Evolutionary conservation across 2,329 filamentous ascomycete genomes (phyloP).

Genomic region (Coniella lustricola): DNA sequence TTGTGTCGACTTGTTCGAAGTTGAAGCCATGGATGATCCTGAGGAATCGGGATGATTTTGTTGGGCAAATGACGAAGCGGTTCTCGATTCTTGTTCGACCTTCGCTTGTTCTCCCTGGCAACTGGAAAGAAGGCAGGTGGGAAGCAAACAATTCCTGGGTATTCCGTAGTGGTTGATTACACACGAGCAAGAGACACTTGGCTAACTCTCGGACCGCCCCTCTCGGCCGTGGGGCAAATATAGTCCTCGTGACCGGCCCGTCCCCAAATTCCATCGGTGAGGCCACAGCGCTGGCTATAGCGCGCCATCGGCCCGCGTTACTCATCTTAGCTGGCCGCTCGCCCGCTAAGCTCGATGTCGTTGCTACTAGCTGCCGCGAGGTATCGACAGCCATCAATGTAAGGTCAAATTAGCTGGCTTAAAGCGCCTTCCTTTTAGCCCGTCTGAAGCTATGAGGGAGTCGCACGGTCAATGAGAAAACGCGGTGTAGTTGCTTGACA

Average conservation of each 20-base stretch:
- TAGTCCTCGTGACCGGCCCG: constrained; percentile 34
- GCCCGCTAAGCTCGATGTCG: constrained; percentile 25
- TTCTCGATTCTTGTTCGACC: too few relatives aligned
- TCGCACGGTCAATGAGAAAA: not conserved
- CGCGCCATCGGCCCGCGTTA: constrained; percentile 24
- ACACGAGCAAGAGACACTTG: not conserved
- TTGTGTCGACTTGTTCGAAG: too few relatives aligned
- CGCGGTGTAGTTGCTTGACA: too few relatives aligned
- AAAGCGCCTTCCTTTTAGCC: too few relatives aligned
- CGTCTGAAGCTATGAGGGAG: too few relatives aligned
- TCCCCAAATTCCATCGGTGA: constrained; percentile 31
- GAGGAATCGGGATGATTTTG: too few relatives aligned
- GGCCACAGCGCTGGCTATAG: constrained; percentile 27
- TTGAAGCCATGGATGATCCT: too few relatives aligned
- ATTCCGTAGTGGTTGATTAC: not conserved
- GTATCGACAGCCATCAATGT: not conserved
- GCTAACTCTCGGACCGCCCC: not conserved
- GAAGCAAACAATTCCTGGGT: not conserved
- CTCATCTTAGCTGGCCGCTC: constrained; percentile 34
- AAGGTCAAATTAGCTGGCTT: not conserved
- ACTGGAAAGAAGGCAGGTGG: not conserved
- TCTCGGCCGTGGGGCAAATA: not conserved
- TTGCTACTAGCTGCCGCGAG: constrained; percentile 19
- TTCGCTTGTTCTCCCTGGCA: too few relatives aligned
- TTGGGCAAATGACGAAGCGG: too few relatives aligned